Evolutionary conservation across 768 basidiomycete species (phyloP), one percentile per base, ranked within the genome.

Genomic region (Boletus reticulatus): DNA sequence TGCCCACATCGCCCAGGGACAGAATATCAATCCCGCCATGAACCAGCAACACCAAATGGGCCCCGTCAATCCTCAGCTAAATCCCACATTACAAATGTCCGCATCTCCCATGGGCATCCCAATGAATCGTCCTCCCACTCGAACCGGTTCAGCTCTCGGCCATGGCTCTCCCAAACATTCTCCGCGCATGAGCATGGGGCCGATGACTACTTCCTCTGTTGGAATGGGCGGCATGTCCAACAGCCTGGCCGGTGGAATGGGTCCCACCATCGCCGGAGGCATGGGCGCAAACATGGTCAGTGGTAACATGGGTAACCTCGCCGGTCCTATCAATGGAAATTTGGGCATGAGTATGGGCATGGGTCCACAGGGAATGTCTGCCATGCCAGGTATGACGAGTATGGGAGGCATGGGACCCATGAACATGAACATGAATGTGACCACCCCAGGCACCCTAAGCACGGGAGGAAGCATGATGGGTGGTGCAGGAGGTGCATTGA

Each of bases 401-500:
- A 62, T 57, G 48, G 43, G 53, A 10, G 24, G 67, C 19, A 63
- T 70, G 46, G 63, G 58, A 8, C 32, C 61, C 12, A 63, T 68
- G 54, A 62, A 57, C 39, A 59, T 67, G 55, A 67, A 59, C 39
- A 59, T 67, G 55, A 67, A 59, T 41, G 19, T 46, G 13, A 20
- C 56, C 4, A 46, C 47, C 13, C 55, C 61, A 7, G 48, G 63
- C 50, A 62, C 53, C 36, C 46, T 71, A 43, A 64, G 62, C n/a
- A 29, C 60, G 4, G 59, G 58, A 2, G 63, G 62, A 6, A 63
- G 61, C 22, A 56, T 69, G 44, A 59, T 70, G 59, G 68, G 67
- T n/a, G 69, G 65, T 19, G 64, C 68, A 12, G 63, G 62, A 2
- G 69, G 69, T 32, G 67, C 73, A 22, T 53, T 75, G 43, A 77